These are phyloP conservation scores for Carex littledalei DNA, from an alignment of 176 grass and related monocot species.

Conservation along the genomic window DNA sequence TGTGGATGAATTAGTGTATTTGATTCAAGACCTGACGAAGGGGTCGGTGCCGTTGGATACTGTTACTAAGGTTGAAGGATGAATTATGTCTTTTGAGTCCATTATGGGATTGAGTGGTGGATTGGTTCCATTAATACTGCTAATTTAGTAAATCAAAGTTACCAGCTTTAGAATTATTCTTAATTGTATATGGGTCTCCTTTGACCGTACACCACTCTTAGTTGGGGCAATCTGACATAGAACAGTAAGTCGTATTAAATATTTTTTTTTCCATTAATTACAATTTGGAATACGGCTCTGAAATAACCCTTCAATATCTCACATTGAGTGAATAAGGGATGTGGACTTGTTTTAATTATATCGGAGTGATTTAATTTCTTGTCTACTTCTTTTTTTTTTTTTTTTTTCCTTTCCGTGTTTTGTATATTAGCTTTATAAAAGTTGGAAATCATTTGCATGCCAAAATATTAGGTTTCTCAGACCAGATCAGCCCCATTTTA, in stretches of 20 bases:
- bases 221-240: not conserved
- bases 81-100: not conserved
- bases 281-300: not conserved
- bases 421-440: not conserved
- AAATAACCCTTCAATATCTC: not conserved
- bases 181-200: not conserved
- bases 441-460: not conserved
- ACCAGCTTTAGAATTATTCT: not conserved
- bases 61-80: slow-evolving; percentile 54
- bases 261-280: not conserved
- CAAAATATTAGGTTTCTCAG: not conserved
- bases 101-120: not conserved
- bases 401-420: not conserved
- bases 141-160: not conserved
- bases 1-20: slow-evolving; percentile 57
- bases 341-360: not conserved
- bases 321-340: not conserved
- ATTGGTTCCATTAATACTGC: not conserved
- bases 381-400: not conserved
- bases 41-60: slow-evolving; percentile 71
- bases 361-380: not conserved
- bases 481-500: not conserved
- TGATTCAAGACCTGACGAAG: slow-evolving; percentile 57
- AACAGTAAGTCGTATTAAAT: slow-evolving; percentile 33
- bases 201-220: too few relatives aligned